Conservation (phyloP, 106 monocot species). For the Phalaenopsis aphrodite region DNA sequence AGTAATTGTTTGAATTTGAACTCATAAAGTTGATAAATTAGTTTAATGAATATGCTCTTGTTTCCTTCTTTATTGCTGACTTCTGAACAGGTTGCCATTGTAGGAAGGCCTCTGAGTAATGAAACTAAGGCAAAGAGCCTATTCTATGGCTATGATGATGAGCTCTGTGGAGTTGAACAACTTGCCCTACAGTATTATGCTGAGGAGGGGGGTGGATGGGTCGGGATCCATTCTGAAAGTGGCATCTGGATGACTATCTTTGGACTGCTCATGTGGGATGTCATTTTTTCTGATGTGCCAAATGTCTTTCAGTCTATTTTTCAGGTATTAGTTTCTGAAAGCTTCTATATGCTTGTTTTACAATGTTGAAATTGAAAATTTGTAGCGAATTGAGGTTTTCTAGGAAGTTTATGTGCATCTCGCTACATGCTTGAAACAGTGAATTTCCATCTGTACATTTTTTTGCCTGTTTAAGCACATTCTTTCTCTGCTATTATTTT, state of each 20-base stretch:
- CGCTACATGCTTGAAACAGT: neutral
- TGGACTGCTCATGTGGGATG: constrained; percentile 92
- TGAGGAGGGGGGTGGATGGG: constrained; percentile 80
- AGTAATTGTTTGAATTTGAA: constrained; percentile 23
- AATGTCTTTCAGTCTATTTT: constrained; percentile 83
- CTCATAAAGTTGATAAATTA: neutral
- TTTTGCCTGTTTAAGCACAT: neutral
- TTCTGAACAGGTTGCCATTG: constrained; percentile 43
- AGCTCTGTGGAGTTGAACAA: constrained; percentile 80
- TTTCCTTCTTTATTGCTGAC: neutral
- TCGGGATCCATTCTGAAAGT: constrained; percentile 83
- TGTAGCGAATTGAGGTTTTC: neutral
- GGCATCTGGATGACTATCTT: constrained; percentile 95
- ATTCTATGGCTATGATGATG: constrained; percentile 80
- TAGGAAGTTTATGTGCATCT: neutral
- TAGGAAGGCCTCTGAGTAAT: constrained; percentile 68
- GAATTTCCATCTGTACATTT: neutral
- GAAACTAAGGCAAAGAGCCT: constrained; percentile 64
- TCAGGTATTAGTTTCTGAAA: constrained; percentile 43
- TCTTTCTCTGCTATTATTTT: neutral
- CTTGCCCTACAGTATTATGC: constrained; percentile 88
- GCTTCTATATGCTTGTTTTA: neutral
- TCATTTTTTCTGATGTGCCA: constrained; percentile 61
- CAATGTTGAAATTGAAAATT: neutral
- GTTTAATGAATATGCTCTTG: neutral